Base-by-base conservation (phyloP, 202 grass and related monocot genomes). In the Zoysia matrella region DNA sequence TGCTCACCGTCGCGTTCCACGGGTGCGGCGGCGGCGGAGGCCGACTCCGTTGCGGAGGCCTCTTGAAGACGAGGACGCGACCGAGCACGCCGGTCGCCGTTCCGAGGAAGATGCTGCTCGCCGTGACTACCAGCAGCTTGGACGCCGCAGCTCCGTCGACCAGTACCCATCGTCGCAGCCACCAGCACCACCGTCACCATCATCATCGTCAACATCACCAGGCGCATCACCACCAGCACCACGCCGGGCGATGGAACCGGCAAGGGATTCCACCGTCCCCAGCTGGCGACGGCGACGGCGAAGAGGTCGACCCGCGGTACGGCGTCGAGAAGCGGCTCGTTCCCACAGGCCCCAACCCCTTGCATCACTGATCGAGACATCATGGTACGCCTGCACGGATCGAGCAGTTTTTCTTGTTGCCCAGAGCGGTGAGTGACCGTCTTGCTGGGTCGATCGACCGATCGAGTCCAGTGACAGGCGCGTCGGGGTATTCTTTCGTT, bases 261-360 rank as follows among this genome's bases (percentile, higher is more conserved):
- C 54, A 78, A 1, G 89, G 91, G 9, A 57, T 93, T 49, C 95
- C 92, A 0, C 81, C 75, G 8, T 60, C 67, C 43, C 85, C 70
- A 14, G 67, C 73, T 36, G 30, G 30, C 30, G 30, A 36, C 0
- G 80, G 69, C 44, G 14, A 12, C 0, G 89, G 72, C 18, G 67
- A 89, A 11, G 83, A 74, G 65, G 69, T 90, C 66, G 91, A 98
- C 56, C 89, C 92, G 0, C 84, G 82, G 81, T 98, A 85, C 52
- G 96, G 91, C 61, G 90, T 87, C 42, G 76, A 95, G 78, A 98
- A 95, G 85, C 56, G 96, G 82, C 41, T 88, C 14, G 87, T 98
- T 1, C 96, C 96, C 0, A 87, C 89, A 1, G 96, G 96, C 0
- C 96, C 96, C 0, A 98, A 98, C 52, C 96, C 96, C 1, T 78